These are phyloP conservation scores for Rhexocercosporidium sp. DNA, from an alignment of 2,329 filamentous ascomycete species.

Conservation along the genomic window DNA sequence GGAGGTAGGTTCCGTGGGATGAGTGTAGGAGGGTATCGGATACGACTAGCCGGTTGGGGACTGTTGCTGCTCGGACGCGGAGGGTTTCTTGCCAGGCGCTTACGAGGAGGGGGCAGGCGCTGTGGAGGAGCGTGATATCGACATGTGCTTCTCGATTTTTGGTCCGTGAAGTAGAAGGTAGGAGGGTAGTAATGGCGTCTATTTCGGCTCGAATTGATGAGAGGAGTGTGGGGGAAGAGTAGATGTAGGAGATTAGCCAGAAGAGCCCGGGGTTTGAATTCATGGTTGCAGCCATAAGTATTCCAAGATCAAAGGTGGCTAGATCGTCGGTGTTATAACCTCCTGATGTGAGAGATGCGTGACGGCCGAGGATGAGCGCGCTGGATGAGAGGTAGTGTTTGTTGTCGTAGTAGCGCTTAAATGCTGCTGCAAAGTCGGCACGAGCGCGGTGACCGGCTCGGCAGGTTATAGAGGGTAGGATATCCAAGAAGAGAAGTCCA, in stretches of 20 bases:
- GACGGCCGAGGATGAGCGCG: constrained; percentile 20
- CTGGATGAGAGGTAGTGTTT: constrained; percentile 32
- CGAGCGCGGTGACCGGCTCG: constrained; percentile 38
- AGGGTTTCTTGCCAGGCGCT: constrained; percentile 51
- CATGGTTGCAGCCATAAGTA: constrained; percentile 39
- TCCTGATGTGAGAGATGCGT: background rate
- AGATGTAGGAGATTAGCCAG: constrained; percentile 45
- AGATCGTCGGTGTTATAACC: constrained; percentile 28
- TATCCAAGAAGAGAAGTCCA: constrained; percentile 36
- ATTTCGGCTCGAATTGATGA: constrained; percentile 41
- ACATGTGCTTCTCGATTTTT: constrained; percentile 37
- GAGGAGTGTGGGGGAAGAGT: constrained; percentile 40
- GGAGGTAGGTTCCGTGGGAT: constrained; percentile 48
- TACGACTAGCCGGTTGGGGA: constrained; percentile 46
- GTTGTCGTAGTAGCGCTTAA: constrained; percentile 17
- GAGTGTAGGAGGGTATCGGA: constrained; percentile 48
- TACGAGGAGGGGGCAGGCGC: constrained; percentile 48
- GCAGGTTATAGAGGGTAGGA: constrained; percentile 41
- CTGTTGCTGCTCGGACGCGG: constrained; percentile 46
- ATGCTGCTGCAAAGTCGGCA: constrained; percentile 42
- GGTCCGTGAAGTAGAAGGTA: background rate
- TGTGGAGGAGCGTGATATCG: constrained; percentile 44
- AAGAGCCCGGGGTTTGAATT: constrained; percentile 47
- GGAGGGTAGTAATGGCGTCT: constrained; percentile 20
- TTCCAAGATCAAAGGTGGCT: constrained; percentile 40